Conservation (phyloP, 768 basidiomycete species). For the Hericium coralloides region DNA sequence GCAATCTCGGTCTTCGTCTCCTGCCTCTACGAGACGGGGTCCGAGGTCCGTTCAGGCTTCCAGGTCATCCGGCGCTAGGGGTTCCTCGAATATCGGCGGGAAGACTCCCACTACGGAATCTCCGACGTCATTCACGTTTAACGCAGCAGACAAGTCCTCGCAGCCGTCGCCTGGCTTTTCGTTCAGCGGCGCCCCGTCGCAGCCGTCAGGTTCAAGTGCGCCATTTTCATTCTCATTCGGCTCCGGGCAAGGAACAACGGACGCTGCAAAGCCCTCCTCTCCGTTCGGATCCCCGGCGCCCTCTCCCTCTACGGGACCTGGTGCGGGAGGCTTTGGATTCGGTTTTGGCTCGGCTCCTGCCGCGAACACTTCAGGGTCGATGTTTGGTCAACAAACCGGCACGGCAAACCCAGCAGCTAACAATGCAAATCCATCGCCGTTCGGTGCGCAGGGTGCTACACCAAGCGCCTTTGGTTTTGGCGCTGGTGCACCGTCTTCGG, state of each 20-base stretch:
- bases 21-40: neutral
- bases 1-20: neutral
- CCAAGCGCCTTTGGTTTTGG: constrained; percentile 1
- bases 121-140: too few relatives aligned
- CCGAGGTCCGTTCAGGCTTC: neutral
- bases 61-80: neutral
- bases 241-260: neutral
- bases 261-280: neutral
- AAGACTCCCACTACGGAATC: neutral
- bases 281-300: neutral
- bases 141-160: too few relatives aligned
- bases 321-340: neutral
- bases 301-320: neutral
- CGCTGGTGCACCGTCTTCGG: neutral
- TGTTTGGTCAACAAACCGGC: neutral
- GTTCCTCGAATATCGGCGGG: neutral
- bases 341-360: neutral
- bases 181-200: too few relatives aligned
- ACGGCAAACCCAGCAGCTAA: neutral
- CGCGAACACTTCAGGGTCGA: neutral
- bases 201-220: neutral
- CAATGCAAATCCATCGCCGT: neutral
- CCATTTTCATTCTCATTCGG: neutral
- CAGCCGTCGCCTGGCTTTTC: too few relatives aligned
- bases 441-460: neutral